Evolutionary conservation across 2,329 filamentous ascomycete species (phyloP).

Genomic region (Colletotrichum tamarilloi): DNA sequence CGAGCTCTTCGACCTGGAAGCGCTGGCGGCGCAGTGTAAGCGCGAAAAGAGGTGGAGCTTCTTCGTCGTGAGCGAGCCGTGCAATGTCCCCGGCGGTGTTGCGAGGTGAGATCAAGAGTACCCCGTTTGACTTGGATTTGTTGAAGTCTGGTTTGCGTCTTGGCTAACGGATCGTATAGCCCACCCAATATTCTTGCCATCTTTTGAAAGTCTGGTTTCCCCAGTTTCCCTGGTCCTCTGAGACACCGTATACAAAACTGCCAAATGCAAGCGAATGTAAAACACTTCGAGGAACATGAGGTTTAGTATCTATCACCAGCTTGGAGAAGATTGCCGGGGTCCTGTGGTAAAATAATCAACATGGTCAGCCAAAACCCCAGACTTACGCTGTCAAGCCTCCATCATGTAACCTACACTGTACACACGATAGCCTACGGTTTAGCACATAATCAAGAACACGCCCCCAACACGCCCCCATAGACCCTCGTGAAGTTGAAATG

Average conservation of each 20-base stretch:
- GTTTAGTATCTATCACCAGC: neutral
- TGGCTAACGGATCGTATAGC: slow-evolving; percentile 30
- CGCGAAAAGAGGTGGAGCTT: slow-evolving; percentile 48
- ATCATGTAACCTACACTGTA: no score
- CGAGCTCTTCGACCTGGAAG: slow-evolving; percentile 54
- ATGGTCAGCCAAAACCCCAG: neutral
- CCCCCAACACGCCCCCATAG: neutral
- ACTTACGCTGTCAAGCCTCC: no score
- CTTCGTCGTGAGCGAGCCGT: slow-evolving; percentile 51
- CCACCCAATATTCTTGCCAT: slow-evolving; percentile 51
- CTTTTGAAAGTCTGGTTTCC: slow-evolving; percentile 39
- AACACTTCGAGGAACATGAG: neutral
- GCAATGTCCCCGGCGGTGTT: slow-evolving; percentile 45
- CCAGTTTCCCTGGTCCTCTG: neutral
- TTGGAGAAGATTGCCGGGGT: neutral
- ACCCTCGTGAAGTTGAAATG: slow-evolving; percentile 5
- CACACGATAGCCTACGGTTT: neutral
- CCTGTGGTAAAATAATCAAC: neutral
- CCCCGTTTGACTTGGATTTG: neutral
- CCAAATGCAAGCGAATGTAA: neutral
- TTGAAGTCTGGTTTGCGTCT: neutral
- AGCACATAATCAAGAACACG: slow-evolving; percentile 2
- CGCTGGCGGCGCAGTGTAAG: slow-evolving; percentile 47
- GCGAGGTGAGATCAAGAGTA: slow-evolving; percentile 36
- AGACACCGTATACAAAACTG: neutral